These are phyloP conservation scores for Phlebiopsis gigantea DNA, from an alignment of 768 basidiomycete species.

Conservation along the genomic window DNA sequence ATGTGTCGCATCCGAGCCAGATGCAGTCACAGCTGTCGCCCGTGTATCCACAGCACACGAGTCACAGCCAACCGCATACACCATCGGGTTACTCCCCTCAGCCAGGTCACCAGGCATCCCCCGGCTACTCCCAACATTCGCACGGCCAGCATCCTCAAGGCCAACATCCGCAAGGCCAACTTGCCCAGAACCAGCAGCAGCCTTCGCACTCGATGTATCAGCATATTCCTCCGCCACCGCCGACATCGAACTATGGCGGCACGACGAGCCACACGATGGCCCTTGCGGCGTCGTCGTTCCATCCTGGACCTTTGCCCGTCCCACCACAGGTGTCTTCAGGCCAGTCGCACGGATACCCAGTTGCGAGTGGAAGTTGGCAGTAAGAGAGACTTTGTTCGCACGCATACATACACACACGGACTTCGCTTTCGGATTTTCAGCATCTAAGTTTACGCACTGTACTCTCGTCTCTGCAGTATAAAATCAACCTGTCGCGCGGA, in stretches of 20 bases:
- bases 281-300: neutral
- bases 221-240: constrained; percentile 8
- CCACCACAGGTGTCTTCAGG: constrained; percentile 8
- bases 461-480: neutral
- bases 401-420: neutral
- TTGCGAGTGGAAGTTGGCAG: constrained; percentile 13
- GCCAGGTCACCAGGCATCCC: neutral
- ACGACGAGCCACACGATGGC: constrained; percentile 5
- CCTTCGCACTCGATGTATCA: neutral
- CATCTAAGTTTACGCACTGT: neutral
- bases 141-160: constrained; percentile 13
- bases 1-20: constrained; percentile 4
- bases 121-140: neutral
- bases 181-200: constrained; percentile 5
- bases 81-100: constrained; percentile 7
- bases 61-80: constrained; percentile 10
- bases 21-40: constrained; percentile 16
- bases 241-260: neutral
- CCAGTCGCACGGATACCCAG: constrained; percentile 6
- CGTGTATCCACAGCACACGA: constrained; percentile 6
- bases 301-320: constrained; percentile 12
- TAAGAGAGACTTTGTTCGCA: too few relatives aligned
- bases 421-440: neutral
- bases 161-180: constrained; percentile 12
- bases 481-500: neutral